phyloP scores from a whole-genome alignment of 2,329 filamentous ascomycete species.

The Ascochyta clinopodiicola region DNA sequence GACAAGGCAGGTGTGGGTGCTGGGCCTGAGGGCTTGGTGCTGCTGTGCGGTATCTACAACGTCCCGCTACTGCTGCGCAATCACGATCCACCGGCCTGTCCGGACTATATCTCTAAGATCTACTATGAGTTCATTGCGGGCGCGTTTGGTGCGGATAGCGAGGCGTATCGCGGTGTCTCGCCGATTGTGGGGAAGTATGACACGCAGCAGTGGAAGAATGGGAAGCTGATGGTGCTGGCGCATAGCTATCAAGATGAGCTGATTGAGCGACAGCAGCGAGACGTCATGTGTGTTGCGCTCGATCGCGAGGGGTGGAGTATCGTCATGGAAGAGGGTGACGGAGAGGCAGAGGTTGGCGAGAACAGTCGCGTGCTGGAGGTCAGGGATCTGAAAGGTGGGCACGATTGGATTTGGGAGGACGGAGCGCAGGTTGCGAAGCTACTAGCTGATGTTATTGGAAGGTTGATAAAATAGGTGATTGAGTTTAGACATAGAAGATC shows the following conservation, averaged over 20 bases:
- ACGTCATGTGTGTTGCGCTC: constrained; percentile 61
- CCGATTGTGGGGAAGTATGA: constrained; percentile 58
- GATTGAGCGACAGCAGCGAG: constrained; percentile 63
- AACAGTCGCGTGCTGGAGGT: constrained; percentile 45
- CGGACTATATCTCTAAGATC: constrained; percentile 48
- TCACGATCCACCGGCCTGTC: constrained; percentile 46
- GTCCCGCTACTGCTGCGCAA: constrained; percentile 60
- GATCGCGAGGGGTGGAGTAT: constrained; percentile 50
- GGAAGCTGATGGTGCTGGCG: constrained; percentile 50
- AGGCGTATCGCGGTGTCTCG: constrained; percentile 50
- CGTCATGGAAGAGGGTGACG: constrained; percentile 35
- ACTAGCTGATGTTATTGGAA: constrained; percentile 36
- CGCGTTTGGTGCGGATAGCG: constrained; percentile 63
- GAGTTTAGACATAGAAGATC: neutral
- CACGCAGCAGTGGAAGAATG: constrained; percentile 48
- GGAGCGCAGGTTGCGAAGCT: constrained; percentile 62
- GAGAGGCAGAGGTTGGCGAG: constrained; percentile 35
- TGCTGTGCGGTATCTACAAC: constrained; percentile 72
- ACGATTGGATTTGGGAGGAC: constrained; percentile 69
- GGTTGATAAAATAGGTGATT: constrained; percentile 12
- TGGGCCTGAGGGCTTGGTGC: constrained; percentile 57
- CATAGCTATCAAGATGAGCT: constrained; percentile 58
- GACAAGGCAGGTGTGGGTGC: neutral
- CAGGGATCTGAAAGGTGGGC: constrained; percentile 61
- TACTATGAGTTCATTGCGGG: constrained; percentile 65